Conservation (phyloP, 768 basidiomycete species). For the Rickenella mellea region DNA sequence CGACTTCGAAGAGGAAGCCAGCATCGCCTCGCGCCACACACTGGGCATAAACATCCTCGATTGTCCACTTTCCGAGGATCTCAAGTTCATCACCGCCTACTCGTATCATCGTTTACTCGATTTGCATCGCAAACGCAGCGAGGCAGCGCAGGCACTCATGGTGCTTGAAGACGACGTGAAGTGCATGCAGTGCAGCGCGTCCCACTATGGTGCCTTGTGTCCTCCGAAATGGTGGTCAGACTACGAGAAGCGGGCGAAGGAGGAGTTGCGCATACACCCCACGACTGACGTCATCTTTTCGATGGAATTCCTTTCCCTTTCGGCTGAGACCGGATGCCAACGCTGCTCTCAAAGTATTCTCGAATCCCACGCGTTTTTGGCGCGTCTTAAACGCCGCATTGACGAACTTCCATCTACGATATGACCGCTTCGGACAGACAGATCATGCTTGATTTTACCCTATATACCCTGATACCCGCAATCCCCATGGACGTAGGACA, state of each 20-base stretch:
- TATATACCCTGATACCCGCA: no score
- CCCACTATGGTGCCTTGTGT: constrained; percentile 29
- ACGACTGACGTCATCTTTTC: constrained; percentile 52
- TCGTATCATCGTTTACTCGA: constrained; percentile 56
- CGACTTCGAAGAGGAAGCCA: constrained; percentile 54
- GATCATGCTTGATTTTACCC: neutral
- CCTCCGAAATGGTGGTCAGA: constrained; percentile 64
- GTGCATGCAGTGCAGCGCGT: constrained; percentile 63
- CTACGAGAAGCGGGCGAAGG: constrained; percentile 45
- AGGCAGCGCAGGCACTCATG: constrained; percentile 39
- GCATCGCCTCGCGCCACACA: constrained; percentile 49
- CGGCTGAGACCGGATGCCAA: constrained; percentile 43
- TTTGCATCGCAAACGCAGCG: constrained; percentile 45
- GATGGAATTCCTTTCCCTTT: constrained; percentile 46
- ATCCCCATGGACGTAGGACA: no score
- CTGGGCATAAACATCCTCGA: constrained; percentile 44
- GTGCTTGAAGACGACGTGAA: constrained; percentile 38
- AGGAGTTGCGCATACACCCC: constrained; percentile 48
- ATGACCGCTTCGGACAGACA: constrained; percentile 13
- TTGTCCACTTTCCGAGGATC: constrained; percentile 49
- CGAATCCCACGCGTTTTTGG: constrained; percentile 48
- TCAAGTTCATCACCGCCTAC: constrained; percentile 58
- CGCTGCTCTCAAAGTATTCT: constrained; percentile 62
- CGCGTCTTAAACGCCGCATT: constrained; percentile 44
- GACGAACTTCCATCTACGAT: constrained; percentile 41